A percentile compares a stretch with the other conserved stretches of the same genome.
Evolutionary conservation across 2,329 filamentous ascomycete species (phyloP).

Genomic region (Sporothrix protearum): DNA sequence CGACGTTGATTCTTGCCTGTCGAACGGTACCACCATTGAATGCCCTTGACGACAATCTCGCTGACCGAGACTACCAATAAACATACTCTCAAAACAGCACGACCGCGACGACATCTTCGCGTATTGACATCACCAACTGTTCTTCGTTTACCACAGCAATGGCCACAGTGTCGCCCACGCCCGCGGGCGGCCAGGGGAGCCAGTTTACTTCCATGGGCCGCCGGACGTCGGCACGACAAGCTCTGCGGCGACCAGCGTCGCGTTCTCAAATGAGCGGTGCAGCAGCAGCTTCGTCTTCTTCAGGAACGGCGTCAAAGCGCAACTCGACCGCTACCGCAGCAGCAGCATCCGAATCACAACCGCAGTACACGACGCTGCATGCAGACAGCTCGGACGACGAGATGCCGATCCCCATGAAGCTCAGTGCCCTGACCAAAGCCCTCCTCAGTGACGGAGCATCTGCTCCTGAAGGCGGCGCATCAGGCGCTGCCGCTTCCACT

Average conservation of each 20-base stretch:
- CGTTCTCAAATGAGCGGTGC: constrained; percentile 40
- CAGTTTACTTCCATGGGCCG: constrained; percentile 47
- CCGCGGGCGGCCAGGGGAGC: constrained; percentile 47
- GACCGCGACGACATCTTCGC: not conserved
- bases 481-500: constrained; percentile 26
- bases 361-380: constrained; percentile 54
- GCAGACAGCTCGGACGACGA: constrained; percentile 89
- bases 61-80: not conserved
- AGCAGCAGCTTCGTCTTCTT: not conserved
- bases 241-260: constrained; percentile 49
- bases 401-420: constrained; percentile 84
- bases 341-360: constrained; percentile 36
- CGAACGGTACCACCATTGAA: not conserved
- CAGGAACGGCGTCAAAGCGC: constrained; percentile 25
- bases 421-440: constrained; percentile 88
- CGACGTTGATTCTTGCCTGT: not conserved
- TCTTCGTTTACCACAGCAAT: constrained; percentile 34
- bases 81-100: not conserved
- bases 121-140: constrained; percentile 1
- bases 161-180: constrained; percentile 55
- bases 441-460: constrained; percentile 63
- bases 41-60: not conserved
- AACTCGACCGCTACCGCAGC: constrained; percentile 11
- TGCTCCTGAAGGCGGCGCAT: constrained; percentile 39
- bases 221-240: constrained; percentile 56